Evolutionary conservation across 2,329 filamentous ascomycete species (phyloP).

Genomic region (Aureobasidium lini): DNA sequence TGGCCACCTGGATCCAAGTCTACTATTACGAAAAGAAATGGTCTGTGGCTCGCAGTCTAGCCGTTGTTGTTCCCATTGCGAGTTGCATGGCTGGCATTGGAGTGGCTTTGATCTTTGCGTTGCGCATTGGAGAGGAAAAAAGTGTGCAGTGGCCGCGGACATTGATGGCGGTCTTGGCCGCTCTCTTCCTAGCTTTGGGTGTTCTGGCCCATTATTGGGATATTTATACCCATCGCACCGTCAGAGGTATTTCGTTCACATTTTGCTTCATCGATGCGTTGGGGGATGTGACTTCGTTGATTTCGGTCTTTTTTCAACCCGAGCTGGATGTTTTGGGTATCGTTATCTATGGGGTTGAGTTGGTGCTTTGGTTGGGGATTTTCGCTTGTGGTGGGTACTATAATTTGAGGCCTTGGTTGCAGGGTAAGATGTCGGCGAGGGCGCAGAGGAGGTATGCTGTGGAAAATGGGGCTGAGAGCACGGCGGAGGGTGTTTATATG

Average conservation of each 20-base stretch:
- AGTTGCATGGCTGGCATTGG: slow-evolving; percentile 53
- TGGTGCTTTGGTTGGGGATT: slow-evolving; percentile 59
- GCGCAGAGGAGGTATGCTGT: too few species aligned
- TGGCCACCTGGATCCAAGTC: slow-evolving; percentile 50
- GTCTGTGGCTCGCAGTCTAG: slow-evolving; percentile 42
- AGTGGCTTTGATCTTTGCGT: slow-evolving; percentile 50
- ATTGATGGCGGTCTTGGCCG: slow-evolving; percentile 60
- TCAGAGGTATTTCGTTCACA: slow-evolving; percentile 63
- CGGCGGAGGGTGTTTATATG: slow-evolving; percentile 29
- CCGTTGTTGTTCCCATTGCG: slow-evolving; percentile 46
- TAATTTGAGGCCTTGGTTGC: slow-evolving; percentile 54
- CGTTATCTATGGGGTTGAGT: slow-evolving; percentile 59
- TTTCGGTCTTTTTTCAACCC: slow-evolving; percentile 57
- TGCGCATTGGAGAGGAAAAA: slow-evolving; percentile 37
- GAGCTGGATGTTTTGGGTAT: slow-evolving; percentile 54
- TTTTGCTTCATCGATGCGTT: slow-evolving; percentile 64
- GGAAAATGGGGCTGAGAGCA: neutral
- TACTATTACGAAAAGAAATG: slow-evolving; percentile 51
- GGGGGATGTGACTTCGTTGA: slow-evolving; percentile 59
- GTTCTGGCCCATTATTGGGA: slow-evolving; percentile 64
- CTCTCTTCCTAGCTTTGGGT: slow-evolving; percentile 55
- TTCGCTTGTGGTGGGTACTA: slow-evolving; percentile 59
- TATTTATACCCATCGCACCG: slow-evolving; percentile 58
- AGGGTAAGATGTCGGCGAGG: slow-evolving; percentile 18
- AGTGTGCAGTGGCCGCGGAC: slow-evolving; percentile 54